phyloP scores from a whole-genome alignment of 2,329 filamentous ascomycete genomes.

The Pseudophaeomoniella oleicola region DNA sequence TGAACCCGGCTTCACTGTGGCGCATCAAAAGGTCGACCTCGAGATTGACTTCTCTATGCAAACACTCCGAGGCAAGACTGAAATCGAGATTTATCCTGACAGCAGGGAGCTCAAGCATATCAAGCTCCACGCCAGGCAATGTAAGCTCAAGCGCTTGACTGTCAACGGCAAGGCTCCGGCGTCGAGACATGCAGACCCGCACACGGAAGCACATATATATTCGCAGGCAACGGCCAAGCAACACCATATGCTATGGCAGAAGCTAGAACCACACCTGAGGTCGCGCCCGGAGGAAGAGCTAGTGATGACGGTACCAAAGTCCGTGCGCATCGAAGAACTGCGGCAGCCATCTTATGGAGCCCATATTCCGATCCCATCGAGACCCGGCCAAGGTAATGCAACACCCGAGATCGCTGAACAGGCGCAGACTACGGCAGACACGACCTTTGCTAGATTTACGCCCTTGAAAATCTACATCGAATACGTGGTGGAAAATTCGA shows the following conservation, averaged over 20 bases:
- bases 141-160: slow-evolving; percentile 38
- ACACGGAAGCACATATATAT: slow-evolving; percentile 21
- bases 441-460: slow-evolving; percentile 34
- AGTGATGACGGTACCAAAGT: slow-evolving; percentile 42
- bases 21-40: slow-evolving; percentile 76
- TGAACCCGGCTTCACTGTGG: slow-evolving; percentile 39
- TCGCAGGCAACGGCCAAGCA: slow-evolving; percentile 46
- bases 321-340: slow-evolving; percentile 46
- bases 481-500: slow-evolving; percentile 58
- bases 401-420: slow-evolving; percentile 18
- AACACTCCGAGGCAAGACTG: slow-evolving; percentile 61
- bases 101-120: slow-evolving; percentile 39
- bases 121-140: slow-evolving; percentile 48
- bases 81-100: slow-evolving; percentile 62
- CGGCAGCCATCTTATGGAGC: slow-evolving; percentile 37
- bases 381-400: slow-evolving; percentile 11
- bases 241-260: slow-evolving; percentile 61
- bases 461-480: slow-evolving; percentile 56
- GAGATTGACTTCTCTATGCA: slow-evolving; percentile 74
- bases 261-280: slow-evolving; percentile 41
- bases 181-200: slow-evolving; percentile 25
- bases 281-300: slow-evolving; percentile 42
- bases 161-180: slow-evolving; percentile 26
- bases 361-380: slow-evolving; percentile 25
- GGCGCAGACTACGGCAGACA: slow-evolving; percentile 20